phyloP scores from a whole-genome alignment of 2,329 filamentous ascomycete genomes.

The Coniochaeta hoffmannii region DNA sequence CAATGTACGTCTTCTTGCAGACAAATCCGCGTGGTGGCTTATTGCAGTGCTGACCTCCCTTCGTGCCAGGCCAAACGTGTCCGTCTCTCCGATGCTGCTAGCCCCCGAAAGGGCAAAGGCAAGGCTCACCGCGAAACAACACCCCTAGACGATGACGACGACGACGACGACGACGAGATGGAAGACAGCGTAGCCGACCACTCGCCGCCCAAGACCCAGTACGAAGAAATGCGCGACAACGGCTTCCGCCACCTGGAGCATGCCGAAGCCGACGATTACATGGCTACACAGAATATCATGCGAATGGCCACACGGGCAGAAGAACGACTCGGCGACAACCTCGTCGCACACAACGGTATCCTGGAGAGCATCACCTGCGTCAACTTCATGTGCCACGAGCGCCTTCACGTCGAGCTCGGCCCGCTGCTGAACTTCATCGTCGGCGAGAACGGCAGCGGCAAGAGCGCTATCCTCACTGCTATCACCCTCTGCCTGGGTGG shows the following conservation, averaged over 20 bases:
- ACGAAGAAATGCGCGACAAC: slow-evolving; percentile 53
- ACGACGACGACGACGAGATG: slow-evolving; percentile 21
- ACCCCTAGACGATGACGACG: slow-evolving; percentile 14
- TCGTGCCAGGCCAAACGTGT: slow-evolving; percentile 28
- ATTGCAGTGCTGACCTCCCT: not conserved
- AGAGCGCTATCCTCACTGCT: slow-evolving; percentile 90
- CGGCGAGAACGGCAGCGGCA: slow-evolving; percentile 94
- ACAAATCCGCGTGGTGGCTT: not conserved
- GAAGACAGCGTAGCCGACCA: slow-evolving; percentile 11
- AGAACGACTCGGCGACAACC: slow-evolving; percentile 58
- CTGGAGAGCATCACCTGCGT: slow-evolving; percentile 79
- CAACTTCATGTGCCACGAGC: slow-evolving; percentile 90
- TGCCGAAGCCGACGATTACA: slow-evolving; percentile 51
- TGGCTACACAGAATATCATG: slow-evolving; percentile 56
- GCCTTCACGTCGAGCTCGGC: slow-evolving; percentile 75
- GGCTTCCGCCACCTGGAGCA: slow-evolving; percentile 51
- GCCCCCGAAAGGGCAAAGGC: slow-evolving; percentile 10
- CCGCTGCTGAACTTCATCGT: slow-evolving; percentile 98
- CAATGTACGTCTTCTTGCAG: slow-evolving; percentile 22
- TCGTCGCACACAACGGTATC: slow-evolving; percentile 74
- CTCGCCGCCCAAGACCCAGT: slow-evolving; percentile 48
- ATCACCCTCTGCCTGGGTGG: slow-evolving; percentile 91
- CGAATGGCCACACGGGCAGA: slow-evolving; percentile 36
- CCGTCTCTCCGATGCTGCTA: slow-evolving; percentile 23
- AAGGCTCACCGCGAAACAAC: slow-evolving; percentile 10